phyloP scores from a whole-genome alignment of 2,329 filamentous ascomycete species.

The Penicillium sp. region DNA sequence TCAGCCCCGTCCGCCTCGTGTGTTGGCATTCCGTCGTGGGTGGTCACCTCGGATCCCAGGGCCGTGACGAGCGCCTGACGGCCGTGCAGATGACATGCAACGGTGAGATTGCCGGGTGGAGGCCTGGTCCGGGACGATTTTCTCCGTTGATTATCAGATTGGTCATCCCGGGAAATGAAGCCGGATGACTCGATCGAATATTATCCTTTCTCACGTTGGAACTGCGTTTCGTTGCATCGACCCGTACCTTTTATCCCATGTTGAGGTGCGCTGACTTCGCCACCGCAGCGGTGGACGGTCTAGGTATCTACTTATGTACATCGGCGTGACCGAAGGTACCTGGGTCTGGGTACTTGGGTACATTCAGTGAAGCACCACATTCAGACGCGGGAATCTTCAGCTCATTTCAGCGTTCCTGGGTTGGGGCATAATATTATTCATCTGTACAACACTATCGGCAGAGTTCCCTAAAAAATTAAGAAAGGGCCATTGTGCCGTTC shows the following conservation, averaged over 20 bases:
- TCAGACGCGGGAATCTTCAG: not conserved
- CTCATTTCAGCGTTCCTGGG: not conserved
- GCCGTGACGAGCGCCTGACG: too few relatives aligned
- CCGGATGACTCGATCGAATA: not conserved
- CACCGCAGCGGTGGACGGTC: not conserved
- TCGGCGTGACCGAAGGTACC: not conserved
- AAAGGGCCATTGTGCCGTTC: constrained; percentile 7
- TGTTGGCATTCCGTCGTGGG: too few relatives aligned
- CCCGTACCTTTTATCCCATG: not conserved
- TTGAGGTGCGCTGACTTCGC: not conserved
- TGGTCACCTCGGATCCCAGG: too few relatives aligned
- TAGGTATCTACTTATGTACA: not conserved
- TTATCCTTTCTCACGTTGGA: not conserved
- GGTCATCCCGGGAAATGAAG: not conserved
- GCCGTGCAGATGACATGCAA: constrained; percentile 15
- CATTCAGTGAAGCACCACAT: not conserved
- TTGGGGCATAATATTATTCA: not conserved
- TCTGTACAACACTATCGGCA: not conserved
- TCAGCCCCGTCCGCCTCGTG: constrained; percentile 14
- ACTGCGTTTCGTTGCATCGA: not conserved
- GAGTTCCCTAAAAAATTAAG: constrained; percentile 1
- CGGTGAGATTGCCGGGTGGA: constrained; percentile 8
- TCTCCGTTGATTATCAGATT: too few relatives aligned
- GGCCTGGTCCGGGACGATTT: not conserved
- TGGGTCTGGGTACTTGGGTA: not conserved